These are phyloP conservation scores for Coemansia sp. DNA, from an alignment of 192 early-diverging fungal genomes.

Conservation along the genomic window DNA sequence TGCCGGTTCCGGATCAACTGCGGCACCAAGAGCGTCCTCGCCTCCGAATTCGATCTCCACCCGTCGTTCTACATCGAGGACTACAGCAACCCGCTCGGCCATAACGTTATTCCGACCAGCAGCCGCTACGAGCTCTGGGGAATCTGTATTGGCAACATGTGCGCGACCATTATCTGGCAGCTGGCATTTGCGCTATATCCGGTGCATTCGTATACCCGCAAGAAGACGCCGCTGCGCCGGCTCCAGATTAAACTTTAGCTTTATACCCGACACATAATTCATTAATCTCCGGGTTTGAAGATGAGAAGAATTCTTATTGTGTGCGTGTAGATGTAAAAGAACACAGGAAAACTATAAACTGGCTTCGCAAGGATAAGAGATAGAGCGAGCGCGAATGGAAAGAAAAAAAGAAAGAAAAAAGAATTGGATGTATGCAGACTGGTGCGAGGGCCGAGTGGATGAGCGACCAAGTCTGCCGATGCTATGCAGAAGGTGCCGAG, in stretches of 20 bases:
- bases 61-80: slow-evolving; percentile 46
- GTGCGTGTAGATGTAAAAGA: neutral
- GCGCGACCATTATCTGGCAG: slow-evolving; percentile 47
- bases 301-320: neutral
- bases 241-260: slow-evolving; percentile 2
- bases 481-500: too few species aligned
- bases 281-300: too few species aligned
- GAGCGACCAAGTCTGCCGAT: neutral
- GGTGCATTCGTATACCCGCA: slow-evolving; percentile 42
- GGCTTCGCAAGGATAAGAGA: neutral
- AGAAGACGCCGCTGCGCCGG: slow-evolving; percentile 48
- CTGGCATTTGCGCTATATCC: slow-evolving; percentile 51
- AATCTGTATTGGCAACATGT: slow-evolving; percentile 39
- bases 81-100: slow-evolving; percentile 64
- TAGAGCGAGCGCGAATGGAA: neutral
- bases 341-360: slow-evolving; percentile 1
- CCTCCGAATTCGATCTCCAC: slow-evolving; percentile 32
- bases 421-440: neutral
- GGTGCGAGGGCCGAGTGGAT: too few species aligned
- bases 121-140: slow-evolving; percentile 65
- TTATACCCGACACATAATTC: too few species aligned
- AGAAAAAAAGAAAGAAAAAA: too few species aligned
- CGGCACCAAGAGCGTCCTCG: slow-evolving; percentile 49
- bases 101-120: slow-evolving; percentile 66
- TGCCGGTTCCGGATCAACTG: slow-evolving; percentile 77